These are phyloP conservation scores for Berberis vulgaris DNA, from an alignment of 164 flowering plant species.

Conservation along the genomic window DNA sequence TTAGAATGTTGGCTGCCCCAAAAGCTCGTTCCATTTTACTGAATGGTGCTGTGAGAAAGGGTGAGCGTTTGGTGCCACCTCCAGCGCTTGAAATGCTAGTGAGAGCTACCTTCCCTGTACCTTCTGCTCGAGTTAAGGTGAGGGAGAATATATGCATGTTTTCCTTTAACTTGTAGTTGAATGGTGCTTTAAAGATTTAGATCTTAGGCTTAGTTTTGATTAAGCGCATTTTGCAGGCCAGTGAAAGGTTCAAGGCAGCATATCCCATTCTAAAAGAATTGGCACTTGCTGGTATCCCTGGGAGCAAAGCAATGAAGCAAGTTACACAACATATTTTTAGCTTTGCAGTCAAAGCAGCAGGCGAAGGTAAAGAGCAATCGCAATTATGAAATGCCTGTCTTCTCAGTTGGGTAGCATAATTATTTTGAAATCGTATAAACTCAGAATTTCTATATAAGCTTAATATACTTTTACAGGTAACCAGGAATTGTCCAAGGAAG, in stretches of 20 bases:
- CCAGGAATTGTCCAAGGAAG: constrained; percentile 63
- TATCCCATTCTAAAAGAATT: constrained; percentile 80
- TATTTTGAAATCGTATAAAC: not conserved
- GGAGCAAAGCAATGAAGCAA: constrained; percentile 87
- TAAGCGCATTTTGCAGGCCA: constrained; percentile 44
- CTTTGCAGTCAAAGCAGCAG: constrained; percentile 43
- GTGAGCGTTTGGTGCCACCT: constrained; percentile 86
- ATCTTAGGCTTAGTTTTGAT: not conserved
- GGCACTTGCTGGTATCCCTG: constrained; percentile 74
- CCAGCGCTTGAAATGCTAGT: constrained; percentile 52
- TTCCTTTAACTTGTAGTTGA: not conserved
- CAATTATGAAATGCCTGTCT: not conserved
- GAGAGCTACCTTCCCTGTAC: constrained; percentile 58
- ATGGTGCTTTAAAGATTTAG: not conserved
- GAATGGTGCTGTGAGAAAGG: constrained; percentile 81
- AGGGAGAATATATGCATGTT: constrained; percentile 7
- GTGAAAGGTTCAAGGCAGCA: constrained; percentile 83
- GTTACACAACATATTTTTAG: constrained; percentile 54
- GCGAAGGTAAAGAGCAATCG: constrained; percentile 65
- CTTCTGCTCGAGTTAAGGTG: constrained; percentile 76
- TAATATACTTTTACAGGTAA: constrained; percentile 36
- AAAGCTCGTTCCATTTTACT: constrained; percentile 65
- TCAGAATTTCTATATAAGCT: not conserved
- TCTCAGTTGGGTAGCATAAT: not conserved
- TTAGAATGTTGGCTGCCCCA: constrained; percentile 67